Base-by-base conservation (phyloP, 2,329 filamentous ascomycete species). In the Epichloe sp. region DNA sequence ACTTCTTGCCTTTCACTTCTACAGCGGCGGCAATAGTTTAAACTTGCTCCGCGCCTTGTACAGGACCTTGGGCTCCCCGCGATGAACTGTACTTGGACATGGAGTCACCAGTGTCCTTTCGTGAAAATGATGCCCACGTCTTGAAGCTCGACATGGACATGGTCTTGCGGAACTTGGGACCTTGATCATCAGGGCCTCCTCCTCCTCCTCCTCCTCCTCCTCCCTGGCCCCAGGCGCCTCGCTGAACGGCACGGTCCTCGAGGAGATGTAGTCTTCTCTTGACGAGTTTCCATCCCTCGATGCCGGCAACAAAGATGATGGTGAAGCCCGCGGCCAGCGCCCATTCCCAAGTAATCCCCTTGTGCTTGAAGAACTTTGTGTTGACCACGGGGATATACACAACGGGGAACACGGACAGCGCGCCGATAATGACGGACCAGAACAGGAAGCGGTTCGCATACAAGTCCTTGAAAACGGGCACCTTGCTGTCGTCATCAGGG, bases 381-480 rank as follows among this genome's bases (percentile, higher is more conserved):
- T 86, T 88, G 56, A 89, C 71, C 50, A 74, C 75, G 0, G 85
- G 85, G 47, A 89, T 86, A 63, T 89, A 86, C n/a, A 85, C 73
- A 11, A 82, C 77, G 2, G 80, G 78, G 60, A 85, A 82, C 2
- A 83, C 80, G 45, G 77, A 79, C n/a, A 83, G 50, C 17, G 73
- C 74, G 15, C 80, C 81, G 12, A 78, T 62, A 44, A 77, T 67
- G 45, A 85, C 80, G 48, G 80, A 78, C 75, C 77, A 85, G 66
- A 85, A 85, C 21, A 85, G 68, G 68, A 88, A 86, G 54, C 74
- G 72, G 71, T 89, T 89, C 55, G 74, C 70, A 69, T 81, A 86
- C 6, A 88, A 64, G 56, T 86, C 83, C 60, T 72, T 70, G 66
- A 78, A 78, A 46, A 82, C 63, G 31, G 77, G 72, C 62, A 80